Base-by-base conservation (phyloP, 129 eudicot genomes). In the Flaveria linearis region DNA sequence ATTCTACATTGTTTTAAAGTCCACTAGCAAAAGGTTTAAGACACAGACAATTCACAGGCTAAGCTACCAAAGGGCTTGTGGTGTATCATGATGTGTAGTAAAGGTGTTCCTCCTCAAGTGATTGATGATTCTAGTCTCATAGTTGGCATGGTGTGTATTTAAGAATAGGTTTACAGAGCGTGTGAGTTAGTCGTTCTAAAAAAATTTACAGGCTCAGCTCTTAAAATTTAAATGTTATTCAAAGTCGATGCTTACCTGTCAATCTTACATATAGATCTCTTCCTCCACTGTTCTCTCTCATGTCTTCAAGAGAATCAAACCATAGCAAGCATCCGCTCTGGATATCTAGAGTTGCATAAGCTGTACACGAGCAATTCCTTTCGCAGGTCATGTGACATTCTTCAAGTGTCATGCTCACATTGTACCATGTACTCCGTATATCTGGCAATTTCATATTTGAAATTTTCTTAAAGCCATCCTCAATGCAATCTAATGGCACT, bases 241-340 rank as follows among this genome's bases (percentile, higher is more conserved):
- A 45, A 6, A 7, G 36, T 58, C 30, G 25, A 22, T 58, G 1
- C 68, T 12, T 68, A 68, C 77, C 41, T 58, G 69, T 68, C 53
- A 86, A 0, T 22, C 87, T 65, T 26, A 82, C 51, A 36, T 84
- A 82, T 14, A 89, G 52, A 52, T 86, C 81, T 62, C 72, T 80
- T 30, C 55, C 50, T 18, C 18, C 73, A 11, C 70, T 3, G 13
- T 80, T 39, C 71, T 75, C 64, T 33, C 79, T 67, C 47, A 78
- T 56, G 39, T 89, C 95, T 41, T 84, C 39, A 71, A 89, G 57
- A 12, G 82, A 78, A 2, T 63, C 78, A 64, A 47, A 79, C 91
- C 90, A 65, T 22, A 76, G 50, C 83, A 84, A 86, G 26, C 75
- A 89, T 15, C 95, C 95, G 30, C 81, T 76, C 10, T 87, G 85